Percentiles rank a stretch among this genome's conserved stretches.
Evolutionary conservation across 768 basidiomycete genomes (phyloP).

Genomic region (Agaricus blazei): DNA sequence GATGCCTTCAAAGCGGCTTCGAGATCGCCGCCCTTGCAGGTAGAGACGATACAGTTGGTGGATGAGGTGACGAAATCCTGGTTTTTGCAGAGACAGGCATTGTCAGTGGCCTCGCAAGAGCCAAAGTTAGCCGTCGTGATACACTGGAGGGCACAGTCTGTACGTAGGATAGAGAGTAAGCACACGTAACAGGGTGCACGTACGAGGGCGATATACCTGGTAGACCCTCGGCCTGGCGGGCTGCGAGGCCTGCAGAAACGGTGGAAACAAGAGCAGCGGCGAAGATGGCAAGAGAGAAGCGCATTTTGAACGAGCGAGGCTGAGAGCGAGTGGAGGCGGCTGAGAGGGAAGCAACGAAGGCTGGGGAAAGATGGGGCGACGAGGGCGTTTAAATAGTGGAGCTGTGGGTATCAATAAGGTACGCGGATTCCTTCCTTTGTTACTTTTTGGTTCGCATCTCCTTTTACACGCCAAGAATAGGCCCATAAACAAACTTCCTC

Average conservation of each 20-base stretch:
- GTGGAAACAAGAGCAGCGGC: conserved; percentile 37
- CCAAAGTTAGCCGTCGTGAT: conserved; percentile 36
- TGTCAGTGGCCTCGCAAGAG: conserved; percentile 43
- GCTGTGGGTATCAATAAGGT: background rate
- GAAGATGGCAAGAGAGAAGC: conserved; percentile 38
- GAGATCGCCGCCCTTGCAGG: conserved; percentile 47
- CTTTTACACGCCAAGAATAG: background rate
- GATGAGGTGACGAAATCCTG: conserved; percentile 37
- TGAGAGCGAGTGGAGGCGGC: conserved; percentile 14
- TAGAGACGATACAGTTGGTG: conserved; percentile 40
- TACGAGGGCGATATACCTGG: conserved; percentile 23
- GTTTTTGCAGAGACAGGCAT: conserved; percentile 53
- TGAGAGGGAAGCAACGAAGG: conserved; percentile 13
- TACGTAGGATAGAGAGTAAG: background rate
- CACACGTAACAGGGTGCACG: conserved; percentile 8
- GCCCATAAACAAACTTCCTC: conserved; percentile 22
- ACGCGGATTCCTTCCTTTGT: background rate
- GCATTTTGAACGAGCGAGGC: conserved; percentile 38
- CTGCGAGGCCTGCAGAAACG: conserved; percentile 29
- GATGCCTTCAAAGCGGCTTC: conserved; percentile 35
- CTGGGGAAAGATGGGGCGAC: background rate
- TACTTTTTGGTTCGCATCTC: background rate
- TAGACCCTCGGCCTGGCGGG: conserved; percentile 26
- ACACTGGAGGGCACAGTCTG: conserved; percentile 53
- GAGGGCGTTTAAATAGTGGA: conserved; percentile 10